phyloP scores from a whole-genome alignment of 1,284 basidiomycete genomes.

The Ustilago trichophora region DNA sequence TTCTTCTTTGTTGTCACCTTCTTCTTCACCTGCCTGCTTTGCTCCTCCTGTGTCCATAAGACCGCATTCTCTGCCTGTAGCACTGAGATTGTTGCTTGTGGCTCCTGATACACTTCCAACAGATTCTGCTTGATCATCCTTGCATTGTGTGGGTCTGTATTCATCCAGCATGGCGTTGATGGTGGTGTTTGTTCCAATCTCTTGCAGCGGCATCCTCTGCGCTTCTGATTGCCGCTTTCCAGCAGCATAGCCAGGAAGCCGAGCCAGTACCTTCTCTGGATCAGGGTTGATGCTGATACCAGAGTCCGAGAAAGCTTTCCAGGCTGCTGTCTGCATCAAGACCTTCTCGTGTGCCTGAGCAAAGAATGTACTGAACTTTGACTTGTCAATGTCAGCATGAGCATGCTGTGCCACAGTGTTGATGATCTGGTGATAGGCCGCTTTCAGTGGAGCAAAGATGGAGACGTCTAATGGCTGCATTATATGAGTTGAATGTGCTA shows the following conservation, averaged over 20 bases:
- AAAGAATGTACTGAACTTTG: conserved; percentile 3
- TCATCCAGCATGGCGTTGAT: neutral
- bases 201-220: neutral
- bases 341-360: conserved; percentile 8
- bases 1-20: neutral
- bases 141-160: neutral
- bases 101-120: neutral
- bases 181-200: neutral
- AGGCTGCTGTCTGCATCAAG: neutral
- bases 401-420: neutral
- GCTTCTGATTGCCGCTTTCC: too few species aligned
- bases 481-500: conserved; percentile 7
- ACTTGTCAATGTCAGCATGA: conserved; percentile 5
- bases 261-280: conserved; percentile 2
- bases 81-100: neutral
- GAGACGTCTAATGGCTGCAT: conserved; percentile 18
- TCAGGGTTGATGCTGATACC: neutral
- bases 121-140: neutral
- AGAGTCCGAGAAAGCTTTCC: conserved; percentile 10
- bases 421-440: neutral
- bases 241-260: neutral
- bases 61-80: neutral
- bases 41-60: neutral
- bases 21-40: neutral
- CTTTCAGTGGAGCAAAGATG: conserved; percentile 4